Base-by-base conservation (phyloP, 202 grass and related monocot genomes). In the Hordeum pubiflorum region DNA sequence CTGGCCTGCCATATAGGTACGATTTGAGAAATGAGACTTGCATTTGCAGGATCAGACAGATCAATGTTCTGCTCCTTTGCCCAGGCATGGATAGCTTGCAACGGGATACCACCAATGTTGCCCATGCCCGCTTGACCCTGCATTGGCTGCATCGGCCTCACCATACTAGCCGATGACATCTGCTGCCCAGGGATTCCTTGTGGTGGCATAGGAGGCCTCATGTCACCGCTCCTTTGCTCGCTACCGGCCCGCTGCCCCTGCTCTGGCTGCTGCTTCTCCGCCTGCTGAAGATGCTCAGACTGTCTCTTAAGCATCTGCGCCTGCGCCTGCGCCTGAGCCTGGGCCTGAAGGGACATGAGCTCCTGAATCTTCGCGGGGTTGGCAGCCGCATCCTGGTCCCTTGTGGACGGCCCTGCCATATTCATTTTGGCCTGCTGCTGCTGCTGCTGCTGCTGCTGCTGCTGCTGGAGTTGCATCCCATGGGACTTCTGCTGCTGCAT, bases 11-110 rank as follows among this genome's bases (percentile, higher is more conserved):
- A 91, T 21, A 97, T 65, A 0, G 91, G 94, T 59, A 94, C 43
- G 67, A 99, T 21, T 85, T 99, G 96, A 83, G 96, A 85, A 83
- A 99, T 87, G 48, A 88, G 67, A 80, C 61, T 90, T 56, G 91
- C 72, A 58, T 93, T 96, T 71, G 90, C 89, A 72, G 96, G 90
- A 92, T 91, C 78, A 59, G 96, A 93, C 52, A 99, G 85, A 61
- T 99, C 96, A 2, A 99, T 32, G 22, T 99, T 96, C 63, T 90
- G 63, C 58, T 95, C 90, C 76, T 96, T 99, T 59, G 90, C 96
- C 92, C 92, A 99, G 54, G 87, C 87, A 76, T 96, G 90, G 85
- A 99, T 83, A 68, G 84, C 82, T 90, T 95, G 96, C 58, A 95
- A 58, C 15, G 92, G 89, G 60, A 76, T 86, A 66, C 71, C 87